These are phyloP conservation scores for Talaromyces sp. DNA, from an alignment of 2,329 filamentous ascomycete genomes.

Conservation along the genomic window DNA sequence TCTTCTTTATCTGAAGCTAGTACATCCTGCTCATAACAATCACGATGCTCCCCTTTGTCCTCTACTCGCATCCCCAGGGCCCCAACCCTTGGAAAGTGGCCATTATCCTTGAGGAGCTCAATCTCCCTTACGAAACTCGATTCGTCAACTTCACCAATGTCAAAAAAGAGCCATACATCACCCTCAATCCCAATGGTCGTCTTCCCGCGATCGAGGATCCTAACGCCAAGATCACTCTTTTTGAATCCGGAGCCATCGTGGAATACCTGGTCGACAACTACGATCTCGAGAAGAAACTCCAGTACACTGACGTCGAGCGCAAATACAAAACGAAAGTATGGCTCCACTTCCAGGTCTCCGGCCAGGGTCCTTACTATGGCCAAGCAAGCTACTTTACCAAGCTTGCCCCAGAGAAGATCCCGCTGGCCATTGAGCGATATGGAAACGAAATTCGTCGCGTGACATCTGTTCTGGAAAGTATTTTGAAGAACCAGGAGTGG, in stretches of 20 bases:
- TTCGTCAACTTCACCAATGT: neutral
- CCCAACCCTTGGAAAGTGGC: neutral
- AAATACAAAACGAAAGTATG: neutral
- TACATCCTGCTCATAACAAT: too few species aligned
- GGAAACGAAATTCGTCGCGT: neutral
- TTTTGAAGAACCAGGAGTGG: neutral
- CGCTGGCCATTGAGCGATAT: neutral
- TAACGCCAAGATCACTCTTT: neutral
- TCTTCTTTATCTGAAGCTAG: too few species aligned
- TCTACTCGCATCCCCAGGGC: too few species aligned
- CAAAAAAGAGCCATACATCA: neutral
- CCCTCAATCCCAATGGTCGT: neutral
- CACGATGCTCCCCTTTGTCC: too few species aligned
- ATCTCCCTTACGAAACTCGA: neutral
- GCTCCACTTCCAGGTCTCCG: neutral
- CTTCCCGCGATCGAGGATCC: neutral
- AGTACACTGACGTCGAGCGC: neutral
- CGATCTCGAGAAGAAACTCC: neutral
- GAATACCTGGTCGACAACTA: neutral
- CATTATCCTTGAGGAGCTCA: neutral
- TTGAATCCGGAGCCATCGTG: neutral
- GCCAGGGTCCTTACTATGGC: neutral
- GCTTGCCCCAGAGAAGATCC: neutral
- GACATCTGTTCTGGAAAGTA: neutral
- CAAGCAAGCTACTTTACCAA: neutral